Conservation (phyloP, 2,329 filamentous ascomycete species). For the Basipetospora chlamydospora region DNA sequence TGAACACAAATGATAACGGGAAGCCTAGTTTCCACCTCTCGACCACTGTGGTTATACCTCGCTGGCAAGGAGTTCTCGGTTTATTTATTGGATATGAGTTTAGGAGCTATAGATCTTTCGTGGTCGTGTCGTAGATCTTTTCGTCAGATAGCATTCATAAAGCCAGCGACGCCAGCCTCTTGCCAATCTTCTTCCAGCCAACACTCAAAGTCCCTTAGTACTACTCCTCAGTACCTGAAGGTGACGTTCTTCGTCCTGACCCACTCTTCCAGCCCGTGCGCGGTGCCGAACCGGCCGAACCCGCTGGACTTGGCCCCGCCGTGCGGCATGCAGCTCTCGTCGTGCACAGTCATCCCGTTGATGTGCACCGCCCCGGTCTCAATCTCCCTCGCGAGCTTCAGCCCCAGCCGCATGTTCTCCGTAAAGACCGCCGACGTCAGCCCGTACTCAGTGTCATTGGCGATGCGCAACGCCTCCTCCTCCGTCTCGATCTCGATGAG, state of each 20-base stretch:
- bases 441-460: conserved; percentile 74
- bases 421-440: conserved; percentile 61
- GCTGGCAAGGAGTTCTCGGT: too few species aligned
- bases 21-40: too few species aligned
- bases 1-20: too few species aligned
- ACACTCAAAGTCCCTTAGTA: too few species aligned
- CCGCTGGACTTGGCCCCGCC: conserved; percentile 52
- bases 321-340: conserved; percentile 48
- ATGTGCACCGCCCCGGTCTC: conserved; percentile 57
- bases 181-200: too few species aligned
- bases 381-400: conserved; percentile 46
- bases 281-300: conserved; percentile 44
- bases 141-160: too few species aligned
- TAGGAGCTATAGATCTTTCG: too few species aligned
- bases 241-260: conserved; percentile 49
- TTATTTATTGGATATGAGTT: too few species aligned
- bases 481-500: conserved; percentile 51
- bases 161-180: too few species aligned
- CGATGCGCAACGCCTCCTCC: conserved; percentile 57
- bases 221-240: conserved; percentile 27
- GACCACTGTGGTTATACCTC: too few species aligned
- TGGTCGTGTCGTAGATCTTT: too few species aligned
- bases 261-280: conserved; percentile 44
- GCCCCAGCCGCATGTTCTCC: conserved; percentile 42
- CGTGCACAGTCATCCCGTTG: conserved; percentile 51